Evolutionary conservation across 768 basidiomycete species (phyloP), one percentile per base, ranked within the genome.

Genomic region (Lepiota brunneoincarnata): DNA sequence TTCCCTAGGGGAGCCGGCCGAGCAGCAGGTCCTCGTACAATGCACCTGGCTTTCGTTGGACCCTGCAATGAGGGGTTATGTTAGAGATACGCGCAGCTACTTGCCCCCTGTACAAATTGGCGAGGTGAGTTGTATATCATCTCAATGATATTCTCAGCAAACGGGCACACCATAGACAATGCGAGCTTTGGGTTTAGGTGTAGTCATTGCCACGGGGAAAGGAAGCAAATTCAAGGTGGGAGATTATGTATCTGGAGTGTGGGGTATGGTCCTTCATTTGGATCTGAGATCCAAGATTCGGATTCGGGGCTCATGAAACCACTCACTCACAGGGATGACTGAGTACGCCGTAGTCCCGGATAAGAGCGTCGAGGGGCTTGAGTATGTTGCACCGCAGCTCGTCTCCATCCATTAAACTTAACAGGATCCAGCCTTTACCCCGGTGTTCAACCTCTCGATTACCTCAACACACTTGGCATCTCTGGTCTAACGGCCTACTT

Each of bases 401-500:
- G 3, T 6, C 21, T 9, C 14, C 28, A 28, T 34, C n/a, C 14
- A 34, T 53, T 12, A 10, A 28, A 21, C 15, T 50, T 54, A 49
- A 21, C 26, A 4, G 21, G 17, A 11, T 34, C 17, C 49, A 88
- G 86, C 18, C 66, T 81, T 9, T 82, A 82, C 9, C 70, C 77
- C 38, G 91, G 90, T 10, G 74, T 79, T 1, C 71, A 80, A 35
- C 65, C 82, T 2, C 68, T 94, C n/a, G 94, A 96, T 64, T 89
- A 85, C 68, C 69, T 97, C 47, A 90, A 90, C 23, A 80, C 83
- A 1, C 75, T 96, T n/a, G 93, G 95, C 17, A 63, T 67, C 41
- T 76, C 84, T 10, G 92, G 91, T 7, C 62, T 93, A 65, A 96
- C 94, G 4, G 94, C 94, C 4, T 97, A 94, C 68, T 91, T 94